A percentile compares a stretch with the other conserved stretches of the same genome.
Conservation (phyloP, 2,329 filamentous ascomycete species). For the Xenosphaeropsis pyriputrescens region DNA sequence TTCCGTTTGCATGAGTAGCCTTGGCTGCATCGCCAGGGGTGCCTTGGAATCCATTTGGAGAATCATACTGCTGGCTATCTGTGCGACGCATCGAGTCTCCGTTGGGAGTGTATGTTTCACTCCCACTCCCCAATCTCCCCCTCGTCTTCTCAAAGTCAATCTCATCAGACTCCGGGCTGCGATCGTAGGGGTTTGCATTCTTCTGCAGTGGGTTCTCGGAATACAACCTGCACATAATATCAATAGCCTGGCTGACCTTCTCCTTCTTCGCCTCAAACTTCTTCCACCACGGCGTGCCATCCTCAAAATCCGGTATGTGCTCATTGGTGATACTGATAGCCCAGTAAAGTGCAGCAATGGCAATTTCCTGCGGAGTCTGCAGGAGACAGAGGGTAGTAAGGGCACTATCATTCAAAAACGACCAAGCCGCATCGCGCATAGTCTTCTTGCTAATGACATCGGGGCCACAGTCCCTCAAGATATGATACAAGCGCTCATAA, state of each 20-base stretch:
- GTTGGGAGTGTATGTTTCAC: constrained; percentile 1
- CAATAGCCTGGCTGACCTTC: constrained; percentile 59
- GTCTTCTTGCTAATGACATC: constrained; percentile 55
- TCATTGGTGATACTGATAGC: constrained; percentile 62
- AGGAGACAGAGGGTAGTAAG: constrained; percentile 75
- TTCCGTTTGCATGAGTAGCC: not conserved
- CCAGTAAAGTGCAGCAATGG: constrained; percentile 76
- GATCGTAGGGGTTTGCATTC: constrained; percentile 14
- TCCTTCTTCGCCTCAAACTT: constrained; percentile 55
- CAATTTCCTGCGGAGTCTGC: constrained; percentile 66
- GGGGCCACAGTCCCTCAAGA: constrained; percentile 45
- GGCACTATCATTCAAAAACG: constrained; percentile 82
- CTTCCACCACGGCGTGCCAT: constrained; percentile 79
- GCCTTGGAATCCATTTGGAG: not conserved
- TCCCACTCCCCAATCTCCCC: constrained; percentile 3
- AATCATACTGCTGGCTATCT: constrained; percentile 5
- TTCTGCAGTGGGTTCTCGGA: constrained; percentile 42
- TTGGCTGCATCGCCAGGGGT: not conserved
- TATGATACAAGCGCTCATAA: constrained; percentile 70
- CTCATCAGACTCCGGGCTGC: constrained; percentile 7
- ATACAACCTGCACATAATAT: constrained; percentile 59
- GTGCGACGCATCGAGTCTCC: constrained; percentile 1
- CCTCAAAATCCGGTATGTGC: constrained; percentile 57
- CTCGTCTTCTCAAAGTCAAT: constrained; percentile 14
- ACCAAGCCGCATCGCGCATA: constrained; percentile 78